A percentile compares a stretch with the other conserved stretches of the same genome.
These are phyloP conservation scores for Acer saccharum DNA, from an alignment of 345 rosid genomes.

Conservation along the genomic window DNA sequence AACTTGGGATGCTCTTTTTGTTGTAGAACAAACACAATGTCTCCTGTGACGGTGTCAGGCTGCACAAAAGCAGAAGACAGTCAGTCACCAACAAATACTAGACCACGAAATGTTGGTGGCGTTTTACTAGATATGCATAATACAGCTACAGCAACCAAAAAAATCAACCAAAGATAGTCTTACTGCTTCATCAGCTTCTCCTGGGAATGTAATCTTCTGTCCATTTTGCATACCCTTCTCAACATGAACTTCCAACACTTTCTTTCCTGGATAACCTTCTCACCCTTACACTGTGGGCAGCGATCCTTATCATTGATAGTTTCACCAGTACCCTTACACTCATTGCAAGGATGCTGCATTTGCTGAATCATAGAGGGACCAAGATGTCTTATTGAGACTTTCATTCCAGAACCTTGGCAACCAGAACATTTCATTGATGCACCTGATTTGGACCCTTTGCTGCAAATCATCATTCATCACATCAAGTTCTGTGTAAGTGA, in stretches of 20 bases:
- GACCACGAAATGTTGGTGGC: background rate
- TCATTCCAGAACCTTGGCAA: constrained; percentile 79
- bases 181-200: constrained; percentile 85
- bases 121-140: background rate
- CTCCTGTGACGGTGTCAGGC: constrained; percentile 78
- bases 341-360: constrained; percentile 83
- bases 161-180: background rate
- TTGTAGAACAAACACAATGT: constrained; percentile 68
- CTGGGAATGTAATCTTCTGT: constrained; percentile 68
- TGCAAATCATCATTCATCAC: constrained; percentile 26
- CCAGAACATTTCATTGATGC: constrained; percentile 68
- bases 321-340: constrained; percentile 76
- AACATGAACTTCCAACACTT: constrained; percentile 66
- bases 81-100: background rate
- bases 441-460: constrained; percentile 79
- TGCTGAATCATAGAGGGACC: constrained; percentile 81
- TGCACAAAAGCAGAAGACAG: constrained; percentile 25
- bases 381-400: constrained; percentile 68
- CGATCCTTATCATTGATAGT: constrained; percentile 69
- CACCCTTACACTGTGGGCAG: constrained; percentile 74
- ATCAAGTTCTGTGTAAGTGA: background rate
- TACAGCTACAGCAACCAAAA: background rate
- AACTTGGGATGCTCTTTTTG: constrained; percentile 73
- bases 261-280: constrained; percentile 71
- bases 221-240: constrained; percentile 81